phyloP scores from a whole-genome alignment of 2,329 filamentous ascomycete genomes.

The Alternaria gaisen region DNA sequence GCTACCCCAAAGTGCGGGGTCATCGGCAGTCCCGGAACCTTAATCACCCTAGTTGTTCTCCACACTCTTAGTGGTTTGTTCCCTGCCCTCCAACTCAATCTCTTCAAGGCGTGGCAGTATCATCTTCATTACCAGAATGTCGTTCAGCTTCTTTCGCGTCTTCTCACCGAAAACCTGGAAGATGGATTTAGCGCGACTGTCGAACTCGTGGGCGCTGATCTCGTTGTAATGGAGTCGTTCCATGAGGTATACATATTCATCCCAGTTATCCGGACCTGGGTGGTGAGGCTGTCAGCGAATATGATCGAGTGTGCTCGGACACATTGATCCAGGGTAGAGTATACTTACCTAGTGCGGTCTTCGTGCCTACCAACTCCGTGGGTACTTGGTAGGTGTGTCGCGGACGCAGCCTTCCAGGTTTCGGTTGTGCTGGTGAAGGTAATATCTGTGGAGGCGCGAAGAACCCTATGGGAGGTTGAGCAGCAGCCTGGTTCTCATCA shows the following conservation, averaged over 20 bases:
- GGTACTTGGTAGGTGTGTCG: conserved; percentile 17
- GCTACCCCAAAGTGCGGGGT: neutral
- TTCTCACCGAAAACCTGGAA: conserved; percentile 12
- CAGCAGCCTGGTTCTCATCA: neutral
- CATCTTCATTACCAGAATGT: conserved; percentile 8
- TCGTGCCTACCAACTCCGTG: conserved; percentile 15
- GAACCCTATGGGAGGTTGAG: neutral
- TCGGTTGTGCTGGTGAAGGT: neutral
- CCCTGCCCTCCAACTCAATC: neutral
- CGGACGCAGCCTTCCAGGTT: neutral
- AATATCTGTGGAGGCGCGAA: neutral
- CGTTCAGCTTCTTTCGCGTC: conserved; percentile 17
- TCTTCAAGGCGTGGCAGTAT: conserved; percentile 9
- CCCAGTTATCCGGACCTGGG: conserved; percentile 21
- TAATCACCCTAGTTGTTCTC: neutral
- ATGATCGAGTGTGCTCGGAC: neutral
- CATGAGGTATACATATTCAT: conserved; percentile 20
- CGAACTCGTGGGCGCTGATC: conserved; percentile 13
- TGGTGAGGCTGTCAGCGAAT: neutral
- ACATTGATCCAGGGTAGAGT: neutral
- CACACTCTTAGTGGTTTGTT: conserved; percentile 14
- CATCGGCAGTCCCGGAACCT: neutral
- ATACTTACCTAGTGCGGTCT: conserved; percentile 19
- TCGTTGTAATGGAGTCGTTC: conserved; percentile 16
- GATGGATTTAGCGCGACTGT: conserved; percentile 3